A percentile compares a stretch with the other conserved stretches of the same genome.
These are phyloP conservation scores for Bipolaris sorokiniana DNA, from an alignment of 2,329 filamentous ascomycete species.

Conservation along the genomic window DNA sequence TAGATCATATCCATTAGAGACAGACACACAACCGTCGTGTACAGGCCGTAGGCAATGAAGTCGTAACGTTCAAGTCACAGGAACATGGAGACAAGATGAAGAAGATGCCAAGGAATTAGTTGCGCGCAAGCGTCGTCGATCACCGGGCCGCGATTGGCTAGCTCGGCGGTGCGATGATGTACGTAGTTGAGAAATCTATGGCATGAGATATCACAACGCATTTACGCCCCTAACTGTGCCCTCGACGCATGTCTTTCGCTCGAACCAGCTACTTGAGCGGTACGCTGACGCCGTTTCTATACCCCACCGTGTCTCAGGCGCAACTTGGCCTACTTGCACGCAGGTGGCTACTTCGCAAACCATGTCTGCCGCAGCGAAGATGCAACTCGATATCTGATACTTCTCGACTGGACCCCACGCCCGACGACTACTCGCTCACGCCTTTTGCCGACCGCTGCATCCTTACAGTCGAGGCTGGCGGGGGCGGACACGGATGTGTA, in stretches of 20 bases:
- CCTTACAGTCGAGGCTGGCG: constrained; percentile 76
- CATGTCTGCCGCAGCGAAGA: constrained; percentile 28
- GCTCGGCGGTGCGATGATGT: constrained; percentile 9
- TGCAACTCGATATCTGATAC: constrained; percentile 34
- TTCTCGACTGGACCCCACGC: constrained; percentile 71
- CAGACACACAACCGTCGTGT: neutral
- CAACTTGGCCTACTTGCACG: constrained; percentile 30
- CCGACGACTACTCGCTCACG: constrained; percentile 81
- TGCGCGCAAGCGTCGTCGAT: constrained; percentile 8
- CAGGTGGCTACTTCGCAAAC: constrained; percentile 23
- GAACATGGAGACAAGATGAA: neutral
- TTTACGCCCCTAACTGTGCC: constrained; percentile 6
- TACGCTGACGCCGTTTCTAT: constrained; percentile 55
- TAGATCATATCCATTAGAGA: neutral
- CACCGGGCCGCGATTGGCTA: constrained; percentile 13
- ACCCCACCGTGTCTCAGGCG: constrained; percentile 49
- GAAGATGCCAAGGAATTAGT: neutral
- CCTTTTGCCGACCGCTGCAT: constrained; percentile 88
- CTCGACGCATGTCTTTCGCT: constrained; percentile 40
- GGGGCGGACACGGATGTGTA: constrained; percentile 89
- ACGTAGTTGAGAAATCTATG: constrained; percentile 2
- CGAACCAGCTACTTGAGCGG: constrained; percentile 37
- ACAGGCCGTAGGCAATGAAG: neutral
- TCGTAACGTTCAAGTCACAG: neutral
- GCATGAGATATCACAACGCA: neutral